Base-by-base conservation (phyloP, 1,284 basidiomycete species). In the Stereum hirsutum region DNA sequence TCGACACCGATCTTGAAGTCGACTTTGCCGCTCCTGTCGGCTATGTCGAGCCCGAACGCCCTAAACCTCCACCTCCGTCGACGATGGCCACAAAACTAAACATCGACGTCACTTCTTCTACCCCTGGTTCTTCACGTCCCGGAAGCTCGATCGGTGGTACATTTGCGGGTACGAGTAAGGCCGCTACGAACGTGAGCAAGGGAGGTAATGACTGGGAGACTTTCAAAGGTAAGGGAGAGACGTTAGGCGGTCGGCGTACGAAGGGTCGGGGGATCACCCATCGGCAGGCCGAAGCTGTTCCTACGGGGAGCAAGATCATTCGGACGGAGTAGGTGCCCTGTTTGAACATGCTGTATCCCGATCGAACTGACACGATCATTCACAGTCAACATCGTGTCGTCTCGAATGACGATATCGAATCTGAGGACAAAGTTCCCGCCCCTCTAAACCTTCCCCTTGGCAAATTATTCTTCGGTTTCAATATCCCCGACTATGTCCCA, bases 61-160 rank as follows among this genome's bases (percentile, higher is more conserved):
- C 86, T 5, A 88, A 88, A 43, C 75, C 87, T 2, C 77, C 81
- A 2, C 83, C 93, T 2, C 81, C 84, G 7, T 64, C 88, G 7
- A 98, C 94, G 2, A 98, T 99, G 95, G 94, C 95, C 0, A 89
- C 88, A 42, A 98, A 97, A 65, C 77, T 98, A 44, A 93, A 93
- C 60, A 98, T 99, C 49, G 92, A 99, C 57, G 66, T 93, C 20
- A 81, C 82, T 50, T 83, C 81, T 1, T 81, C 85, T 8, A 88
- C 87, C 12, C 84, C 80, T 3, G 84, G 84, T 11, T 88, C 85
- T 1, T 89, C 87, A 21, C 70, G 90, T 15, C 88, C 91, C 2
- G 76, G 74, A 0, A 92, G 89, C 2, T 75, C 85, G 6, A 62
- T 83, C 53, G 72, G 74, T 41, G 84, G 81, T 28, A 78, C 75